phyloP scores from a whole-genome alignment of 2,329 filamentous ascomycete genomes.

The Fusarium phyllophilum region DNA sequence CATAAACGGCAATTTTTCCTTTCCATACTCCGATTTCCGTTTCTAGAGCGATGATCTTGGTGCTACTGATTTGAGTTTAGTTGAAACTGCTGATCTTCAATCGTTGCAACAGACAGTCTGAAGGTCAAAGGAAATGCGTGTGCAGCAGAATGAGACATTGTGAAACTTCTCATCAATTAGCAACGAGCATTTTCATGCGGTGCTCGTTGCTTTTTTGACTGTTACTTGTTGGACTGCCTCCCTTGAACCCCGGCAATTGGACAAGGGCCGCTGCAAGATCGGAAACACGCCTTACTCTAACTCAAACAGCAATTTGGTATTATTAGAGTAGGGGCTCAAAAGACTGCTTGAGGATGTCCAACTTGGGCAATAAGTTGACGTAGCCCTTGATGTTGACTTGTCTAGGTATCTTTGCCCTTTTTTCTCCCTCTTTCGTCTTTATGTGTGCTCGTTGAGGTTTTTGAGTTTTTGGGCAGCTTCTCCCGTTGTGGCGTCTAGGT shows the following conservation, averaged over 20 bases:
- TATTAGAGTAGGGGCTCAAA: slow-evolving; percentile 2
- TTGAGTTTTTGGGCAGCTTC: slow-evolving; percentile 1
- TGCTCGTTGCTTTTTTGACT: slow-evolving; percentile 9
- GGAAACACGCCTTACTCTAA: slow-evolving; percentile 34
- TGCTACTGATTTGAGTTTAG: slow-evolving; percentile 2
- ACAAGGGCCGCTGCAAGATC: slow-evolving; percentile 26
- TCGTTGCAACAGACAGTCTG: slow-evolving; percentile 12
- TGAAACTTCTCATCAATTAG: slow-evolving; percentile 35
- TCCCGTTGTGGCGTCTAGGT: slow-evolving; percentile 15
- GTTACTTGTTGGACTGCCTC: neutral
- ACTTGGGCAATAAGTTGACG: neutral
- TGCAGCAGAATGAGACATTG: slow-evolving; percentile 22
- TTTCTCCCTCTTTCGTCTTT: neutral
- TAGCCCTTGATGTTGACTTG: neutral
- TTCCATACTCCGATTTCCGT: neutral
- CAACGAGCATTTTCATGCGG: slow-evolving; percentile 13
- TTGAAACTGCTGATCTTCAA: slow-evolving; percentile 16
- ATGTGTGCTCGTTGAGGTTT: neutral
- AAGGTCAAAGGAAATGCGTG: neutral
- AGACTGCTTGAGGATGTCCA: neutral
- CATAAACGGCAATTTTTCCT: slow-evolving; percentile 40
- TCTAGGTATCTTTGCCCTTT: neutral
- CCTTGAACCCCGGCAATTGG: neutral
- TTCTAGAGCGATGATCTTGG: neutral
- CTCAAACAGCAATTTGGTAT: slow-evolving; percentile 28